Conservation (phyloP, 306 rosid species). For the Psophocarpus tetragonolobus region DNA sequence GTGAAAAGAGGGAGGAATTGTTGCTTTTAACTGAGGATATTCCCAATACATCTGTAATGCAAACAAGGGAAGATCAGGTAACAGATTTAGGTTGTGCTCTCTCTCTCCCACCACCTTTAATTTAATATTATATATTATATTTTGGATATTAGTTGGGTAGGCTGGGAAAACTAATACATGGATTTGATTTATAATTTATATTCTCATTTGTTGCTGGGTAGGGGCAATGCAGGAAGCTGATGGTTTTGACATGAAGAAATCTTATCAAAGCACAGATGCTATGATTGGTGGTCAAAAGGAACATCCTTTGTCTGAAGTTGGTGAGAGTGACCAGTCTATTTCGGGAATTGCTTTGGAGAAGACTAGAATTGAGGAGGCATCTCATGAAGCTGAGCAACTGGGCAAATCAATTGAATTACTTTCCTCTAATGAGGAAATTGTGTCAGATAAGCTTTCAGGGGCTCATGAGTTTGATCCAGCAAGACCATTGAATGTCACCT, state of each 20-base stretch:
- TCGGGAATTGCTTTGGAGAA: slow-evolving; percentile 35
- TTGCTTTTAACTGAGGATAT: slow-evolving; percentile 37
- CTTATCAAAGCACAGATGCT: slow-evolving; percentile 42
- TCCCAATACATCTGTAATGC: slow-evolving; percentile 45
- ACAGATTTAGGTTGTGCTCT: slow-evolving; percentile 93
- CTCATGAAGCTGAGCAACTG: slow-evolving; percentile 41
- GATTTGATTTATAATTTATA: slow-evolving; percentile 62
- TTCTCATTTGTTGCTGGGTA: slow-evolving; percentile 86
- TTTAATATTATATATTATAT: slow-evolving; percentile 21
- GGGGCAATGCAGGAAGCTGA: slow-evolving; percentile 93
- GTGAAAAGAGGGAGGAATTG: slow-evolving; percentile 31
- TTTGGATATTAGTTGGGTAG: slow-evolving; percentile 33
- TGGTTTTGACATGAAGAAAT: slow-evolving; percentile 52
- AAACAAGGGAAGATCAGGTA: slow-evolving; percentile 82
- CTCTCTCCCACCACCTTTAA: slow-evolving; percentile 41
- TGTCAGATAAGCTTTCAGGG: slow-evolving; percentile 45
- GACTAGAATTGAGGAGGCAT: slow-evolving; percentile 37
- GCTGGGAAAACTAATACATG: slow-evolving; percentile 35
- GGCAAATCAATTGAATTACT: slow-evolving; percentile 44
- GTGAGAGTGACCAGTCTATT: slow-evolving; percentile 41
- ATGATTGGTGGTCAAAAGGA: slow-evolving; percentile 47
- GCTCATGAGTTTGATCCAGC: slow-evolving; percentile 26
- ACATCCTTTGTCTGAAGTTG: slow-evolving; percentile 36
- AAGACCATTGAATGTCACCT: slow-evolving; percentile 34
- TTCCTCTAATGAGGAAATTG: slow-evolving; percentile 37